These are phyloP conservation scores for Tephrocybe sp. DNA, from an alignment of 768 basidiomycete species.

Conservation along the genomic window DNA sequence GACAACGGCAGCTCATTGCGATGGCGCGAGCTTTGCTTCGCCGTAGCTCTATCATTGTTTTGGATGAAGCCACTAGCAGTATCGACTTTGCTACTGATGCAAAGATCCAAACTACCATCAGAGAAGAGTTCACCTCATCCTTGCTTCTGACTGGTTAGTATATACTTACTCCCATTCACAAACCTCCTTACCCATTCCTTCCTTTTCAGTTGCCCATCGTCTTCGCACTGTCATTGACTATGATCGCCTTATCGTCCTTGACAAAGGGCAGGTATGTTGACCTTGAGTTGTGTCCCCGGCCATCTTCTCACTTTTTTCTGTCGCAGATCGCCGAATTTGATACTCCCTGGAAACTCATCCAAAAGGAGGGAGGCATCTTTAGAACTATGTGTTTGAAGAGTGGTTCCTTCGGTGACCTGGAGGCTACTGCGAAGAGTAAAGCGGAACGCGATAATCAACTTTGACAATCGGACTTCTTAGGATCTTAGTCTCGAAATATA, in stretches of 20 bases:
- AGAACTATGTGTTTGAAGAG: conserved; percentile 25
- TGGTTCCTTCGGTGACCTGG: conserved; percentile 22
- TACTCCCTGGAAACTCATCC: conserved; percentile 66
- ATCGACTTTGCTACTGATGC: conserved; percentile 87
- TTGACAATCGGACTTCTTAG: no score
- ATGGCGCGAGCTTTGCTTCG: conserved; percentile 81
- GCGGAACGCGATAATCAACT: not conserved
- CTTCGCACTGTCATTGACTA: conserved; percentile 80
- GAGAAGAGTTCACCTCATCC: conserved; percentile 78
- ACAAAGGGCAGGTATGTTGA: conserved; percentile 52
- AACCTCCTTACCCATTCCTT: not conserved
- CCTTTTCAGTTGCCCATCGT: conserved; percentile 60
- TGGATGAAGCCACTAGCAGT: conserved; percentile 84
- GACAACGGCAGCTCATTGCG: conserved; percentile 84
- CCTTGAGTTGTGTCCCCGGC: not conserved
- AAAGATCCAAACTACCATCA: conserved; percentile 86
- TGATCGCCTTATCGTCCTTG: conserved; percentile 73
- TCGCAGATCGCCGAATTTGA: conserved; percentile 60
- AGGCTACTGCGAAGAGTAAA: conserved; percentile 19
- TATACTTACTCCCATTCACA: not conserved
- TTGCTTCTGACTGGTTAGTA: conserved; percentile 67
- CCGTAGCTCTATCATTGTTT: conserved; percentile 67
- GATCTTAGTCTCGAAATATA: no score
- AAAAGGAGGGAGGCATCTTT: conserved; percentile 54
- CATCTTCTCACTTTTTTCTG: not conserved